These are phyloP conservation scores for Boletus subparvulus DNA, from an alignment of 768 basidiomycete genomes.

Conservation along the genomic window DNA sequence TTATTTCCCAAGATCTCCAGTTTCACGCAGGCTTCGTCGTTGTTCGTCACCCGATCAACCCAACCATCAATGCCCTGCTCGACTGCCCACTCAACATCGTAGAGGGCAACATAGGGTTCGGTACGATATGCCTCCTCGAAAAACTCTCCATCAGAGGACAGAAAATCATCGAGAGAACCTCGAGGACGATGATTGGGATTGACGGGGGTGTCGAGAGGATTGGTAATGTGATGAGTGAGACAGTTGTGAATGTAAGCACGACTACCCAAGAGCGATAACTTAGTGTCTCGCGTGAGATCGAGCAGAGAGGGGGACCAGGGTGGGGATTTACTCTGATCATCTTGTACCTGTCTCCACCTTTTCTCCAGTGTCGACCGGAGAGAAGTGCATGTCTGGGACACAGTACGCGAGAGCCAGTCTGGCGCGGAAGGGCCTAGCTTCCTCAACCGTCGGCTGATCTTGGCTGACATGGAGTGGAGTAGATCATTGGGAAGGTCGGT, in stretches of 20 bases:
- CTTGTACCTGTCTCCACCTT: conserved; percentile 38
- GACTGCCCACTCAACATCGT: conserved; percentile 40
- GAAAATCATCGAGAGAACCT: conserved; percentile 19
- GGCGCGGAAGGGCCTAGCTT: conserved; percentile 34
- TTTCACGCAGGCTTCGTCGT: conserved; percentile 14
- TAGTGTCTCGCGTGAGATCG: conserved; percentile 31
- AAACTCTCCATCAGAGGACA: conserved; percentile 10
- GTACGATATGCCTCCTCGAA: conserved; percentile 7
- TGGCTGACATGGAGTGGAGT: conserved; percentile 38
- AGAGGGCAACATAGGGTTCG: conserved; percentile 24
- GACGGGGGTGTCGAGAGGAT: background rate
- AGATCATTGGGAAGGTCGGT: conserved; percentile 29
- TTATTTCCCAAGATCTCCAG: conserved; percentile 24
- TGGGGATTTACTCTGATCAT: conserved; percentile 25
- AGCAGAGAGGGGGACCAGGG: conserved; percentile 33
- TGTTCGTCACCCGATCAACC: conserved; percentile 22
- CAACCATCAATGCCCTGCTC: conserved; percentile 34
- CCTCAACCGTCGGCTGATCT: conserved; percentile 36
- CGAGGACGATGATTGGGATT: conserved; percentile 1
- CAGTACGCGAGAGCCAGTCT: conserved; percentile 13
- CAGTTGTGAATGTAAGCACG: conserved; percentile 27
- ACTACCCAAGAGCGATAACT: conserved; percentile 34
- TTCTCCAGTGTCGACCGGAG: conserved; percentile 25
- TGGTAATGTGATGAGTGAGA: background rate
- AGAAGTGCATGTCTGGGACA: conserved; percentile 7